Percentiles rank a stretch among this genome's conserved stretches.
These are phyloP conservation scores for Bacidia rubella DNA, from an alignment of 495 filamentous ascomycete species.

Conservation along the genomic window DNA sequence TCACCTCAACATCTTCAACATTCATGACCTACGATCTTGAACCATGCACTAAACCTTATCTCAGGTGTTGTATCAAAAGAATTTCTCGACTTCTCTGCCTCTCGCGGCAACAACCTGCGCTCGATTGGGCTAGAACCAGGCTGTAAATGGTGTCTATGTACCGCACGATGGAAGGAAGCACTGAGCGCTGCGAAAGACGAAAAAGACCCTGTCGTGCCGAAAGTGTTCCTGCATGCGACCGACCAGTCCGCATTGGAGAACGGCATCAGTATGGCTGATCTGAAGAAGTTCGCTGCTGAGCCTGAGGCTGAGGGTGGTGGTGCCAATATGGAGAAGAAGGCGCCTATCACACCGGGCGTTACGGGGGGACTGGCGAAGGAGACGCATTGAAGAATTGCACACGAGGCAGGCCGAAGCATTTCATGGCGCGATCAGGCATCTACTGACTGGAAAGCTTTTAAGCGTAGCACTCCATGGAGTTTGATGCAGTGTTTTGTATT, in stretches of 20 bases:
- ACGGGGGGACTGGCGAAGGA: constrained; percentile 16
- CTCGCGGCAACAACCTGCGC: constrained; percentile 43
- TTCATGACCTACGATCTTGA: not conserved
- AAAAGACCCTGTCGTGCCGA: constrained; percentile 20
- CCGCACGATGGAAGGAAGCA: constrained; percentile 28
- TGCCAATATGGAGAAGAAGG: constrained; percentile 10
- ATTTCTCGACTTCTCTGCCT: constrained; percentile 46
- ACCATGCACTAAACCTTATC: not conserved
- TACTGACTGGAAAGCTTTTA: too few relatives aligned
- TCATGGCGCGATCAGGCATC: too few relatives aligned
- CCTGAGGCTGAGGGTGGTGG: constrained; percentile 13
- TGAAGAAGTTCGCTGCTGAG: constrained; percentile 21
- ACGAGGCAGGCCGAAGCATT: not conserved
- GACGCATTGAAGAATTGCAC: constrained; percentile 12
- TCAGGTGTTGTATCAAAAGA: constrained; percentile 38
- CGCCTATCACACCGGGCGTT: constrained; percentile 11
- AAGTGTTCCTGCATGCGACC: constrained; percentile 20
- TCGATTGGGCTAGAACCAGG: constrained; percentile 37
- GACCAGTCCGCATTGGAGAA: constrained; percentile 18
- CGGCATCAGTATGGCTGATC: constrained; percentile 17
- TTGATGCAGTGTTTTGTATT: too few relatives aligned
- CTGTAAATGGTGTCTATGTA: constrained; percentile 48
- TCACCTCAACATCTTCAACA: not conserved
- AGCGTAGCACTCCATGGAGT: too few relatives aligned
- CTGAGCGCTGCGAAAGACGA: constrained; percentile 27